These are phyloP conservation scores for Curvularia sp. DNA, from an alignment of 2,329 filamentous ascomycete species.

Conservation along the genomic window DNA sequence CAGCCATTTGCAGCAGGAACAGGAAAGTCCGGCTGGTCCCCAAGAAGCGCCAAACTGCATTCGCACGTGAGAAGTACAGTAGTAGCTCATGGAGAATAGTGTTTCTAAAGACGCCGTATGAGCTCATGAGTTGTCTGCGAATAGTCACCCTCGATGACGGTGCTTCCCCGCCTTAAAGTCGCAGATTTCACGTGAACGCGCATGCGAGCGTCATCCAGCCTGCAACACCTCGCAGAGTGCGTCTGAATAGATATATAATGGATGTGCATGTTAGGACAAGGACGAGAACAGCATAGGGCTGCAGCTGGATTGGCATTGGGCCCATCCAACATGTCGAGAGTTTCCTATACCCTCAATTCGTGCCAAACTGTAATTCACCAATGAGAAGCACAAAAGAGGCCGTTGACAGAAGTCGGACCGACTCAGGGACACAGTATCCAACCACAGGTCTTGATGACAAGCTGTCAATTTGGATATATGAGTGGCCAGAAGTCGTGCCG, in stretches of 20 bases:
- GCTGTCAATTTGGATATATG: background rate
- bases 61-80: background rate
- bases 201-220: slow-evolving; percentile 1
- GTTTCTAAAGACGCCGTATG: background rate
- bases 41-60: background rate
- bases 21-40: background rate
- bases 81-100: background rate
- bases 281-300: background rate
- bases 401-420: slow-evolving; percentile 4
- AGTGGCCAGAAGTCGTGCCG: slow-evolving; percentile 23
- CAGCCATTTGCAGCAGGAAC: background rate
- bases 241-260: background rate
- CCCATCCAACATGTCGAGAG: no score
- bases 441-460: background rate
- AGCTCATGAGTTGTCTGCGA: background rate
- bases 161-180: slow-evolving; percentile 5
- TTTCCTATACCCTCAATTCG: background rate
- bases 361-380: background rate
- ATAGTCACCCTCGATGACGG: slow-evolving; percentile 4
- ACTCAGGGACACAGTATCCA: slow-evolving; percentile 6
- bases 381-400: background rate
- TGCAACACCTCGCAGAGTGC: no score
- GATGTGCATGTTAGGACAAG: background rate
- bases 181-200: slow-evolving; percentile 10
- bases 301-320: background rate